phyloP scores from a whole-genome alignment of 306 rosid genomes.

The Arachis hypogaea region DNA sequence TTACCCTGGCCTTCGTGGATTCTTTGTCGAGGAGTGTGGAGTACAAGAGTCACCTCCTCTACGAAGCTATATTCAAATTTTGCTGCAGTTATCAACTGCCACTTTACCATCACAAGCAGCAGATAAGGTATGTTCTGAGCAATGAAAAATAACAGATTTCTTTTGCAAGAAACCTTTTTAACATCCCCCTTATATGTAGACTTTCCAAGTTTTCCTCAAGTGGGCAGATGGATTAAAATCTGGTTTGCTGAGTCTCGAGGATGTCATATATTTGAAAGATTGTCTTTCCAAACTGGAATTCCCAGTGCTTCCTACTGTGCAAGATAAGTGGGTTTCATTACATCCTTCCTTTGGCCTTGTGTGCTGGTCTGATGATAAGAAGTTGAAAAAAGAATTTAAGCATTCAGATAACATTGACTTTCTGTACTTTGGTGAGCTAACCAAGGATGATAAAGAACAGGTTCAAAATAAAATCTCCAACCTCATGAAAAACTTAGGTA shows the following conservation, averaged over 20 bases:
- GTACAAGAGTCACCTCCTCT: slow-evolving; percentile 76
- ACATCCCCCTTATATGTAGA: slow-evolving; percentile 47
- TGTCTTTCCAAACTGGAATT: slow-evolving; percentile 61
- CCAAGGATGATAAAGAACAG: slow-evolving; percentile 51
- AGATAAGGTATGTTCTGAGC: slow-evolving; percentile 59
- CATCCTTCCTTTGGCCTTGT: slow-evolving; percentile 82
- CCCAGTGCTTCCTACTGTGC: slow-evolving; percentile 82
- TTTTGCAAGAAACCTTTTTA: slow-evolving; percentile 38
- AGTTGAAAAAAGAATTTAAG: slow-evolving; percentile 69
- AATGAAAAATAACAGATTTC: slow-evolving; percentile 24
- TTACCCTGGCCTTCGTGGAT: slow-evolving; percentile 78
- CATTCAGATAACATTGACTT: slow-evolving; percentile 67
- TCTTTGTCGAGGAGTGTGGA: slow-evolving; percentile 71
- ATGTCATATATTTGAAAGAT: slow-evolving; percentile 64
- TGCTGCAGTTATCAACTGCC: slow-evolving; percentile 73
- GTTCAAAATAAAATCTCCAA: slow-evolving; percentile 54
- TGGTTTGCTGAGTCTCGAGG: slow-evolving; percentile 62
- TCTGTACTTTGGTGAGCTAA: slow-evolving; percentile 62
- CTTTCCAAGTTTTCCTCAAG: slow-evolving; percentile 72
- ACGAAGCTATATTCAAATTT: slow-evolving; percentile 71
- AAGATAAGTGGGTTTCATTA: slow-evolving; percentile 91
- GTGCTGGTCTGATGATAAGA: slow-evolving; percentile 84
- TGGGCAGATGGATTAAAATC: slow-evolving; percentile 81
- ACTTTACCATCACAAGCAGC: slow-evolving; percentile 77
- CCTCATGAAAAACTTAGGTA: slow-evolving; percentile 77